A percentile compares a stretch with the other conserved stretches of the same genome.
phyloP scores from a whole-genome alignment of 2,329 filamentous ascomycete species.

The Paramyrothecium sp. region DNA sequence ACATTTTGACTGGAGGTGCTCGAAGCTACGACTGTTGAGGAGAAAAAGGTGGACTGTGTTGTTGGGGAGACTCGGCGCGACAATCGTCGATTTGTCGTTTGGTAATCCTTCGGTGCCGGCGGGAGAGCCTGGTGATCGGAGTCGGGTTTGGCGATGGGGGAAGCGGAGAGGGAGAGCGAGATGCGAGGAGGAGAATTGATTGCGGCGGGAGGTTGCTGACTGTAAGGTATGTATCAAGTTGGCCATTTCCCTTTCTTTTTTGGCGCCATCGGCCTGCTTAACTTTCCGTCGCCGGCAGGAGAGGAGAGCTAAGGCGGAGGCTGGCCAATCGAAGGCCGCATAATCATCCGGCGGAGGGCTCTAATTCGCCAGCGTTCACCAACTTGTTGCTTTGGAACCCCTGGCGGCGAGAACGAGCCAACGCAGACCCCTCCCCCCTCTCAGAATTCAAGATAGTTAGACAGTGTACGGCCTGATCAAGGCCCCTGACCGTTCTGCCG shows the following conservation, averaged over 20 bases:
- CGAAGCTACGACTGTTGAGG: neutral
- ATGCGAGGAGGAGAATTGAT: neutral
- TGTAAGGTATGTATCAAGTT: slow-evolving; percentile 4
- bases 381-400: too few species aligned
- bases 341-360: slow-evolving; percentile 21
- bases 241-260: neutral
- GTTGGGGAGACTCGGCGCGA: neutral
- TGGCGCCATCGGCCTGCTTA: slow-evolving; percentile 19
- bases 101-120: neutral
- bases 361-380: neutral
- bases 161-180: neutral
- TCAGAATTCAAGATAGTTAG: too few species aligned
- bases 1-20: slow-evolving; percentile 24
- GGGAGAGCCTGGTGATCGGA: neutral
- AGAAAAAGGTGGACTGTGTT: neutral
- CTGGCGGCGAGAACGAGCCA: too few species aligned
- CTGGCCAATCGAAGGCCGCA: slow-evolving; percentile 21
- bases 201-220: neutral
- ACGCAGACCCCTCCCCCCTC: too few species aligned
- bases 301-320: neutral
- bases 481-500: too few species aligned
- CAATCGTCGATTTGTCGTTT: neutral
- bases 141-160: neutral
- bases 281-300: slow-evolving; percentile 18
- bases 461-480: too few species aligned